These are phyloP conservation scores for Ochetophila trinervis DNA, from an alignment of 306 rosid species.

Conservation along the genomic window DNA sequence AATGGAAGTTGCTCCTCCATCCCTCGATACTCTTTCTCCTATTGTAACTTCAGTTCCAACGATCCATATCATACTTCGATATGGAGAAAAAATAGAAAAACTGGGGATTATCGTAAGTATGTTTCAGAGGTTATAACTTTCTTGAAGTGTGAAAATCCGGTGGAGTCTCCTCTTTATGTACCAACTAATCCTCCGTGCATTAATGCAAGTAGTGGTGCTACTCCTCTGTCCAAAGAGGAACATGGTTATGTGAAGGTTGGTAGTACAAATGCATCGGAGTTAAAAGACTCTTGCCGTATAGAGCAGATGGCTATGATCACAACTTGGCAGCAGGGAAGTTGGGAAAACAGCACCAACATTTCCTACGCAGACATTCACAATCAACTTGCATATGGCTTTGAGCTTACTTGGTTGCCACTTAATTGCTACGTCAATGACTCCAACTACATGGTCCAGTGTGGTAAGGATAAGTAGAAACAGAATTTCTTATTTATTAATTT, in stretches of 20 bases:
- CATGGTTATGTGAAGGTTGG: too few species aligned
- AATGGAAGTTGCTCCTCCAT: constrained; percentile 3
- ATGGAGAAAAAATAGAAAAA: too few species aligned
- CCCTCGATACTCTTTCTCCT: constrained; percentile 3
- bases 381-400: background rate
- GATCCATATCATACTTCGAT: background rate
- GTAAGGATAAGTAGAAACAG: too few species aligned
- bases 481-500: too few species aligned
- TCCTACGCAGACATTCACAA: constrained; percentile 2
- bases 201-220: background rate
- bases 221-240: background rate
- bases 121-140: background rate
- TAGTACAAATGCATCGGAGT: background rate
- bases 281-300: too few species aligned
- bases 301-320: background rate
- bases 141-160: background rate
- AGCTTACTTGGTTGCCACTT: constrained; percentile 14
- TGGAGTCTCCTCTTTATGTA: background rate
- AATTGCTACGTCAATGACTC: background rate
- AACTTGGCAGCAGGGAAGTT: too few species aligned
- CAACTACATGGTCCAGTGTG: background rate
- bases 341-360: background rate
- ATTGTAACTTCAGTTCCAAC: background rate
- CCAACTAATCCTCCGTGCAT: background rate
- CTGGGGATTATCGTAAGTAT: background rate